Percentiles rank a stretch among this genome's conserved stretches.
These are phyloP conservation scores for Diaporthe longicolla DNA, from an alignment of 2,329 filamentous ascomycete species.

Conservation along the genomic window DNA sequence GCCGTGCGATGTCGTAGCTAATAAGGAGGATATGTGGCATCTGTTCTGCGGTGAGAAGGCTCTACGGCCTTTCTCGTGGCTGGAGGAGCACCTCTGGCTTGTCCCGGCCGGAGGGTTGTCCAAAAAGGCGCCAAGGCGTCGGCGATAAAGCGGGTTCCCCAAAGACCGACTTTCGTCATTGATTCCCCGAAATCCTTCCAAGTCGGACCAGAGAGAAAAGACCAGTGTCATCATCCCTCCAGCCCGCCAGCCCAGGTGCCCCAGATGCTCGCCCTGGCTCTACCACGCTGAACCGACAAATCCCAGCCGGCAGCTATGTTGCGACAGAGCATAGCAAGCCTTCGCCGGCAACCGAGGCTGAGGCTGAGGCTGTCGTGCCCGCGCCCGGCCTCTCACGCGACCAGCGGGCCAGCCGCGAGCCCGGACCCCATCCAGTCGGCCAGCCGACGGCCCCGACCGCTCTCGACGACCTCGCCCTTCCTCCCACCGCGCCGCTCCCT, in stretches of 20 bases:
- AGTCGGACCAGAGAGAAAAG: background rate
- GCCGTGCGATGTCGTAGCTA: background rate
- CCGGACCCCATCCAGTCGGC: constrained; percentile 24
- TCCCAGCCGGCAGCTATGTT: constrained; percentile 41
- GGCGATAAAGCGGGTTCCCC: constrained; percentile 24
- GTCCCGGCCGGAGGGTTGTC: background rate
- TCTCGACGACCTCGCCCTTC: constrained; percentile 23
- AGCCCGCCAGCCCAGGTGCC: background rate
- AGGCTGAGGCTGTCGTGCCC: constrained; percentile 13
- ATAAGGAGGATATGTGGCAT: background rate
- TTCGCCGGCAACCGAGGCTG: constrained; percentile 30
- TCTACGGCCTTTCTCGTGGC: too few species aligned
- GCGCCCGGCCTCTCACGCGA: constrained; percentile 10
- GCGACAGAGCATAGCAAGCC: constrained; percentile 41
- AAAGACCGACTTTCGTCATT: constrained; percentile 22
- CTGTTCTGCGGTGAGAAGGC: too few species aligned
- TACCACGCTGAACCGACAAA: constrained; percentile 9
- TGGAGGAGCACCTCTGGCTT: background rate
- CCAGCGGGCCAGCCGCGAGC: constrained; percentile 13
- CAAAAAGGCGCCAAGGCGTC: constrained; percentile 13
- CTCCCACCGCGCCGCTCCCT: constrained; percentile 44
- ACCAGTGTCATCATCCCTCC: too few species aligned
- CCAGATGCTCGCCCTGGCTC: constrained; percentile 3
- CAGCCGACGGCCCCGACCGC: constrained; percentile 15
- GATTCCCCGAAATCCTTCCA: constrained; percentile 16